Conservation (phyloP, 2,329 filamentous ascomycete genomes). For the Knufia petricola region DNA sequence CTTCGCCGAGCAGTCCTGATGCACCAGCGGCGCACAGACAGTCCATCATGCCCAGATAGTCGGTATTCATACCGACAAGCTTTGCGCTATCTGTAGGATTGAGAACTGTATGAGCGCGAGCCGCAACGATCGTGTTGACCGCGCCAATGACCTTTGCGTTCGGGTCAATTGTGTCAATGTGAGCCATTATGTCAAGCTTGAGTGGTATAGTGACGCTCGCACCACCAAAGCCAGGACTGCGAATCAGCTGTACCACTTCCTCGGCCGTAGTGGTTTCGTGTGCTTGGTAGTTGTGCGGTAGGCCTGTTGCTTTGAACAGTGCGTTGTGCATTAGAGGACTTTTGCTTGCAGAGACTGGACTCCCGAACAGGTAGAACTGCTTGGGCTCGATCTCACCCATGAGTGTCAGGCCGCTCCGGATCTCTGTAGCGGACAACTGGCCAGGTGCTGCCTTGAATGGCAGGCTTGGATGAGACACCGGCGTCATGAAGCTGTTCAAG, state of each 20-base stretch:
- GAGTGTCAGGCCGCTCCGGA: constrained; percentile 65
- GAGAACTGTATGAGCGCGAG: constrained; percentile 23
- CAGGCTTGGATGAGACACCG: constrained; percentile 80
- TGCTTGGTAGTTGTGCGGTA: constrained; percentile 73
- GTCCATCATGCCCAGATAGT: constrained; percentile 86
- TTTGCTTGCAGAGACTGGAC: constrained; percentile 68
- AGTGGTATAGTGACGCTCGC: constrained; percentile 93
- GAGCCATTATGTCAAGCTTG: constrained; percentile 74
- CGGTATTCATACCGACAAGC: constrained; percentile 83
- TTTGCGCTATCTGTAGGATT: constrained; percentile 33
- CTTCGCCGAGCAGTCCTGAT: constrained; percentile 30
- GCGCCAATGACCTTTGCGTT: constrained; percentile 79
- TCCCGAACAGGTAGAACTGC: constrained; percentile 80
- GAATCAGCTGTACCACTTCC: constrained; percentile 57
- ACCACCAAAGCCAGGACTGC: constrained; percentile 69
- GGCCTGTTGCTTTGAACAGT: constrained; percentile 63
- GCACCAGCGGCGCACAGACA: constrained; percentile 63
- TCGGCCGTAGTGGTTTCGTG: constrained; percentile 61
- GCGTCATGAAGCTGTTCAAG: constrained; percentile 85
- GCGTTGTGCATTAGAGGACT: constrained; percentile 86
- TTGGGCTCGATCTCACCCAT: constrained; percentile 68
- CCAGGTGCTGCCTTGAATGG: constrained; percentile 90
- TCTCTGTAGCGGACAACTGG: constrained; percentile 82
- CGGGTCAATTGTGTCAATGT: constrained; percentile 70
- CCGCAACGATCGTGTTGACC: constrained; percentile 81